Conservation (phyloP, 257 asterid genomes). For the Solanum tacnaense region DNA sequence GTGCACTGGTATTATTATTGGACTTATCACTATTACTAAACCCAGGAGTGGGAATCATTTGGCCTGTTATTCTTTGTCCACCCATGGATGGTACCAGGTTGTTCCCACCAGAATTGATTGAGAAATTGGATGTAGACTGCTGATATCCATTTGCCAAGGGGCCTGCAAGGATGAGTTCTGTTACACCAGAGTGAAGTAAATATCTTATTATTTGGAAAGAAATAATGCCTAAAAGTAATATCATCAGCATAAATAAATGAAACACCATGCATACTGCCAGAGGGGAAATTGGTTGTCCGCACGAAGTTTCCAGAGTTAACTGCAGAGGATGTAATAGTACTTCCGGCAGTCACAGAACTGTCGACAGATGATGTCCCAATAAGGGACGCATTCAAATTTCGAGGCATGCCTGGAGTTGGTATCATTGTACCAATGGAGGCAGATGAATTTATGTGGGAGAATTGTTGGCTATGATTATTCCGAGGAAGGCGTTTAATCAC, state of each 20-base stretch:
- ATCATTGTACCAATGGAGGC: conserved; percentile 82
- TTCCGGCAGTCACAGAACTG: conserved; percentile 36
- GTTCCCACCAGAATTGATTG: conserved; percentile 49
- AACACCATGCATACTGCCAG: conserved; percentile 39
- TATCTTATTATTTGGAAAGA: neutral
- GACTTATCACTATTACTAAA: conserved; percentile 38
- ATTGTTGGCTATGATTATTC: conserved; percentile 59
- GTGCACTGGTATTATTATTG: conserved; percentile 34
- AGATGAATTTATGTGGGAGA: conserved; percentile 48
- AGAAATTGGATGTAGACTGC: conserved; percentile 46
- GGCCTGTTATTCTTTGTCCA: conserved; percentile 68
- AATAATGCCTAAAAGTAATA: conserved; percentile 7
- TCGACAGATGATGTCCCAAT: conserved; percentile 46
- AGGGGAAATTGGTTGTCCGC: conserved; percentile 41
- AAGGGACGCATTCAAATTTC: conserved; percentile 47
- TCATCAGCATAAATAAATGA: conserved; percentile 45
- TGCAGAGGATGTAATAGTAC: conserved; percentile 44
- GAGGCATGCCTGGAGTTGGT: conserved; percentile 94
- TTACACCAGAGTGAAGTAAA: conserved; percentile 17
- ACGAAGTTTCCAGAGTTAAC: conserved; percentile 52
- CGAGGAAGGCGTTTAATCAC: conserved; percentile 38
- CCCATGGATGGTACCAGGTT: conserved; percentile 53
- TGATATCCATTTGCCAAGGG: conserved; percentile 57
- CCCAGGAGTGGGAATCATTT: conserved; percentile 98
- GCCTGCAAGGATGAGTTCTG: conserved; percentile 40